A percentile compares a stretch with the other conserved stretches of the same genome.
Conservation (phyloP, 257 asterid genomes). For the Knoxia roxburghii region DNA sequence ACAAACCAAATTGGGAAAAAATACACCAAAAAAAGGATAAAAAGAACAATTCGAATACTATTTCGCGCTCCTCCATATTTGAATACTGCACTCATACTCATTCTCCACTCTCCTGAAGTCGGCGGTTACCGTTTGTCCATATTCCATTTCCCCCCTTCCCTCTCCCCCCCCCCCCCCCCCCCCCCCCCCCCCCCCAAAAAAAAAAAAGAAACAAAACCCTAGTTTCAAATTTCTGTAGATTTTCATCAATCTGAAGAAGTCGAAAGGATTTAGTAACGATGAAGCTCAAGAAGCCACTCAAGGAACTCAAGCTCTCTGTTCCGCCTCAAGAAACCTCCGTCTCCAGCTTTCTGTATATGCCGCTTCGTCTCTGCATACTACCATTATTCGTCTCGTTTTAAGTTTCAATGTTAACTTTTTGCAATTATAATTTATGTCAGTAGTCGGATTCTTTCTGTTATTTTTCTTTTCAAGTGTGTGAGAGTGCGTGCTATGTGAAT, state of each 20-base stretch:
- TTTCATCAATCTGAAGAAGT: conserved; percentile 8
- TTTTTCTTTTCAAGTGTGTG: conserved; percentile 3
- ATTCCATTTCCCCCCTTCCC: too few relatives aligned
- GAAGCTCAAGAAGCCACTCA: conserved; percentile 82
- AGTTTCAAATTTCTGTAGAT: background rate
- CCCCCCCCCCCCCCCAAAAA: background rate
- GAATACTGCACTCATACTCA: too few relatives aligned
- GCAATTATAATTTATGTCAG: too few relatives aligned
- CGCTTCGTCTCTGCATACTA: background rate
- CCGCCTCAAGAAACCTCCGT: conserved; percentile 78
- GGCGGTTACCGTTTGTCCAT: too few relatives aligned
- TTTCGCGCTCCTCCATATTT: conserved; percentile 22
- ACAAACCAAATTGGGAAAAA: too few relatives aligned
- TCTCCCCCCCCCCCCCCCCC: too few relatives aligned
- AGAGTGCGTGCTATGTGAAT: background rate
- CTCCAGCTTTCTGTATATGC: conserved; percentile 61
- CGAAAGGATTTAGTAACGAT: conserved; percentile 19
- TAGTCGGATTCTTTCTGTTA: too few relatives aligned
- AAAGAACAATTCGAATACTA: too few relatives aligned
- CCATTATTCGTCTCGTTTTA: too few relatives aligned
- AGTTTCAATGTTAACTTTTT: too few relatives aligned
- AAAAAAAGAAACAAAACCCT: background rate
- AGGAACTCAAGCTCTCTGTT: conserved; percentile 82
- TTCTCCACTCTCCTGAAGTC: too few relatives aligned
- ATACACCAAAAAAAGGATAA: too few relatives aligned